Conservation (phyloP, 805 yeast species). For the Yarrowia sp. region DNA sequence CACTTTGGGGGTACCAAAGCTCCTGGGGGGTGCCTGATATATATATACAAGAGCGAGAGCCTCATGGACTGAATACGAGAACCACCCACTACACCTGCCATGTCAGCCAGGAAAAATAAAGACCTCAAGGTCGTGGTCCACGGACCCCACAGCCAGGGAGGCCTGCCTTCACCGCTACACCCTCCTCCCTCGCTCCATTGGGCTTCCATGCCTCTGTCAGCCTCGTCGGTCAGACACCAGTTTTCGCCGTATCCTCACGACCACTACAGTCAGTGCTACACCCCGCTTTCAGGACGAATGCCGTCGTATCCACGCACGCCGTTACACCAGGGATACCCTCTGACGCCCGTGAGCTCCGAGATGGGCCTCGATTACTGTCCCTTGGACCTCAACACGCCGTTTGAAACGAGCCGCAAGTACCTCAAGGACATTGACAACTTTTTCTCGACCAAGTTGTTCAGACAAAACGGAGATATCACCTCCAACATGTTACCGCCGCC, state of each 20-base stretch:
- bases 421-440: conserved; percentile 19
- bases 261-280: background rate
- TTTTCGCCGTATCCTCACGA: background rate
- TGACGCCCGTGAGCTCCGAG: background rate
- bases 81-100: too few relatives aligned
- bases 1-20: too few relatives aligned
- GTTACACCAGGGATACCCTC: background rate
- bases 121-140: too few relatives aligned
- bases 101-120: too few relatives aligned
- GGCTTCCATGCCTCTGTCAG: background rate
- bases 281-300: conserved; percentile 5
- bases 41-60: too few relatives aligned
- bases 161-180: background rate
- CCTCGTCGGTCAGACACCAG: background rate
- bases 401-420: conserved; percentile 5
- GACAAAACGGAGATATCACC: conserved; percentile 11
- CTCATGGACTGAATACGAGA: too few relatives aligned
- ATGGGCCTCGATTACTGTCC: background rate
- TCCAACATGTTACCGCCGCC: conserved; percentile 7
- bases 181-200: background rate
- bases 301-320: conserved; percentile 7
- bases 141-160: too few relatives aligned
- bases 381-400: conserved; percentile 27
- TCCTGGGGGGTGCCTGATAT: too few relatives aligned
- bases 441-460: conserved; percentile 10